Percentiles rank a stretch among this genome's conserved stretches.
These are phyloP conservation scores for Tetrapyrgos nigripes DNA, from an alignment of 1,284 basidiomycete genomes.

Conservation along the genomic window DNA sequence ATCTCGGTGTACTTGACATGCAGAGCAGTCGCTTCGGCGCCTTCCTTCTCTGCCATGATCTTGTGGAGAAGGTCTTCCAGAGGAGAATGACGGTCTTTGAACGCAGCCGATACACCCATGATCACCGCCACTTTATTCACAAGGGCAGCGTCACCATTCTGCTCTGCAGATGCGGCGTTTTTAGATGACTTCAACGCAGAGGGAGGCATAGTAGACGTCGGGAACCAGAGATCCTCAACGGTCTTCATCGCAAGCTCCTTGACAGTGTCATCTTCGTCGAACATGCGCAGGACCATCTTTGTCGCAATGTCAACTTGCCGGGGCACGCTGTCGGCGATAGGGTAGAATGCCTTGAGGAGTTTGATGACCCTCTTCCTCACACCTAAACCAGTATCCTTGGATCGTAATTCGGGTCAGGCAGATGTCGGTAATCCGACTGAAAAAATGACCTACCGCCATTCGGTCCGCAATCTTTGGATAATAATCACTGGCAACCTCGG, in stretches of 20 bases:
- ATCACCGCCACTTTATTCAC: slow-evolving; percentile 77
- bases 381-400: slow-evolving; percentile 87
- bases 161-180: slow-evolving; percentile 27
- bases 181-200: slow-evolving; percentile 39
- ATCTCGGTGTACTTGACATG: slow-evolving; percentile 76
- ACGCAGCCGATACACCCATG: slow-evolving; percentile 84
- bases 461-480: slow-evolving; percentile 87
- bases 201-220: slow-evolving; percentile 35
- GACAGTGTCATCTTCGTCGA: slow-evolving; percentile 93
- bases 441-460: slow-evolving; percentile 69
- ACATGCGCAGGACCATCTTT: slow-evolving; percentile 82
- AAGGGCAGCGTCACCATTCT: slow-evolving; percentile 57
- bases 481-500: slow-evolving; percentile 85
- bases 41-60: slow-evolving; percentile 71
- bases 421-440: neutral
- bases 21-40: slow-evolving; percentile 52
- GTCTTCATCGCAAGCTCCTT: slow-evolving; percentile 91
- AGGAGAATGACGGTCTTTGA: slow-evolving; percentile 83
- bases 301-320: slow-evolving; percentile 84
- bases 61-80: slow-evolving; percentile 86
- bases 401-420: slow-evolving; percentile 8
- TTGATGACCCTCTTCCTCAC: slow-evolving; percentile 97
- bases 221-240: slow-evolving; percentile 91
- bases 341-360: slow-evolving; percentile 85
- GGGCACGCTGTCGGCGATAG: slow-evolving; percentile 60